Base-by-base conservation (phyloP, 73 alveolate species). In the Paramecium sexaurelia region DNA sequence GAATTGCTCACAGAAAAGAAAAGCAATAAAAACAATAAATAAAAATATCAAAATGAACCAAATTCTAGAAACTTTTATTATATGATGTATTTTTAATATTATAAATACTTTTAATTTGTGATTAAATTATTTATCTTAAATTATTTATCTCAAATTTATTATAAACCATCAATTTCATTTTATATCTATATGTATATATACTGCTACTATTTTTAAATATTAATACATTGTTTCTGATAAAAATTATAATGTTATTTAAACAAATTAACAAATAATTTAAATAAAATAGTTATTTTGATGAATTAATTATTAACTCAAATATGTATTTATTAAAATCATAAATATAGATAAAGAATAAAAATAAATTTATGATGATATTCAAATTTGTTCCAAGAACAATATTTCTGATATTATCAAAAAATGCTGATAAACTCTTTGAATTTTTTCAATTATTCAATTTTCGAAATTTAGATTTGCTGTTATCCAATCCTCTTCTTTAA, bases 1-100 rank as follows among this genome's bases (percentile, higher is more conserved):
- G 83, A 10, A 61, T 61, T 22, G 83, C 83, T 10, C 20, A 61
- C 5, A 61, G 83, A 61, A 61, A 61, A 20, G 83, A 61, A 61
- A 61, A 61, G 5, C 47, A 61, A 32, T 24, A 26, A 61, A 10
- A 61, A 47, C 6, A 47, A 47, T 47, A 47, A 17, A 47, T 5
- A 17, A 27, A 61, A 19, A 4, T 51, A 17, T 5, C 1, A 51
- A 51, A 51, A 51, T 51, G 67, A 51, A 51, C 6, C 0, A 47
- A 51, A 20, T 19, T n/a, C 6, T 4, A 43, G 17, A 5, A 51
- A 51, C 29, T 17, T 17, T 2, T n/a, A 51, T 51, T 51, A 10
- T 51, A 2, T 17, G 67, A 51, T 51, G 15, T 51, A 51, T 17
- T 51, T 15, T 51, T 51, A 51, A 51, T 51, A 3, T 51, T 51